A percentile compares a stretch with the other conserved stretches of the same genome.
phyloP scores from a whole-genome alignment of 1,284 basidiomycete species.

The Sporisorium sorghi region DNA sequence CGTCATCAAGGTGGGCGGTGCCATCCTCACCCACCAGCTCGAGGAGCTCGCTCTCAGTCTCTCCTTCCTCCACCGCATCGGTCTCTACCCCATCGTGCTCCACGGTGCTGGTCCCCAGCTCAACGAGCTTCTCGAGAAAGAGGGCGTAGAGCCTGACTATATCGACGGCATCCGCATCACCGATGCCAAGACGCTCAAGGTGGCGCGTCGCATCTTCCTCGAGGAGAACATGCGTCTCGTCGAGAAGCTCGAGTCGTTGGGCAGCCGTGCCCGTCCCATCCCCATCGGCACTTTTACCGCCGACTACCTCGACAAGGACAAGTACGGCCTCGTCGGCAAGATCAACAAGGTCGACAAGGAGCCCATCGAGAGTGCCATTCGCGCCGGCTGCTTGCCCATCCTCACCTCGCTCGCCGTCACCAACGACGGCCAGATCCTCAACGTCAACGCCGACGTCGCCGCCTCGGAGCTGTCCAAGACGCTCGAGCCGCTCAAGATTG shows the following conservation, averaged over 20 bases:
- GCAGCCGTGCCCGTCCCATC: slow-evolving; percentile 67
- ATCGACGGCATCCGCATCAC: slow-evolving; percentile 69
- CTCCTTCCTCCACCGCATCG: slow-evolving; percentile 69
- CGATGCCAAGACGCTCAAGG: slow-evolving; percentile 67
- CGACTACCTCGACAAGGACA: slow-evolving; percentile 68
- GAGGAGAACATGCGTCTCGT: slow-evolving; percentile 68
- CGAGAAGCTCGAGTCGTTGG: slow-evolving; percentile 68
- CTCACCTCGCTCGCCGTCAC: slow-evolving; percentile 67
- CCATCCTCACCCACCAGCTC: slow-evolving; percentile 68
- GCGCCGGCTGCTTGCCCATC: slow-evolving; percentile 68
- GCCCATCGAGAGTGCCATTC: slow-evolving; percentile 69
- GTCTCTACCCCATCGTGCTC: slow-evolving; percentile 68
- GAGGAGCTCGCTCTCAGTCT: slow-evolving; percentile 68
- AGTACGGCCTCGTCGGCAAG: slow-evolving; percentile 69
- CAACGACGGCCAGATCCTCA: slow-evolving; percentile 68
- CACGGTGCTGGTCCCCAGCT: slow-evolving; percentile 69
- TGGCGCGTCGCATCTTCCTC: slow-evolving; percentile 68
- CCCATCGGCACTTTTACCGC: slow-evolving; percentile 68
- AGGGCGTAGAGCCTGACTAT: slow-evolving; percentile 69
- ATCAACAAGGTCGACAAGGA: slow-evolving; percentile 69
- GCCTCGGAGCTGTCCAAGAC: slow-evolving; percentile 69
- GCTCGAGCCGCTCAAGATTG: slow-evolving; percentile 80
- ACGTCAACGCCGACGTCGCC: slow-evolving; percentile 69
- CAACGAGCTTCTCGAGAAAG: slow-evolving; percentile 68
- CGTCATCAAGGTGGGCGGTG: slow-evolving; percentile 69